phyloP scores from a whole-genome alignment of 495 filamentous ascomycete genomes.

The Astrothelium subdiscretum region DNA sequence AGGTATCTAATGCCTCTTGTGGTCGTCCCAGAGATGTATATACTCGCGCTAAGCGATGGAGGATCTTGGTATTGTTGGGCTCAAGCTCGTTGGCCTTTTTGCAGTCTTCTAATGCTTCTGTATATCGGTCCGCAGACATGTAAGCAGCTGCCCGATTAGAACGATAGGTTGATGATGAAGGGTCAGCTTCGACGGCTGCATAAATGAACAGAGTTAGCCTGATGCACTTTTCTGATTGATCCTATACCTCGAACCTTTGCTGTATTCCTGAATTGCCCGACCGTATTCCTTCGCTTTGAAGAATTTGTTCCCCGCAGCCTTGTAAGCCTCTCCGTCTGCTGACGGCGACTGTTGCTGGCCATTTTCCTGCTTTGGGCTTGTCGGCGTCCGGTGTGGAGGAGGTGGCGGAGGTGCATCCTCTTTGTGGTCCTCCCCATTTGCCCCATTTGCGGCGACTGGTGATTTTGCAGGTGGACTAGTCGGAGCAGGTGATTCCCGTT shows the following conservation, averaged over 20 bases:
- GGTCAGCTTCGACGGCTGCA: conserved; percentile 71
- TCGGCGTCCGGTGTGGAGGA: conserved; percentile 62
- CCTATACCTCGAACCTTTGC: conserved; percentile 66
- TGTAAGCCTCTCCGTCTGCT: conserved; percentile 73
- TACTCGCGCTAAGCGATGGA: conserved; percentile 79
- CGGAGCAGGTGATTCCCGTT: conserved; percentile 12
- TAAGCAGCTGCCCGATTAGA: conserved; percentile 91
- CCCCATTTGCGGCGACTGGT: conserved; percentile 30
- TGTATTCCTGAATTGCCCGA: conserved; percentile 82
- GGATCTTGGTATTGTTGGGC: conserved; percentile 69
- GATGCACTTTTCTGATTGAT: neutral
- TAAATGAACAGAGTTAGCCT: conserved; percentile 5
- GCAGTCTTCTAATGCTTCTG: conserved; percentile 75
- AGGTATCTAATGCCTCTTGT: conserved; percentile 73
- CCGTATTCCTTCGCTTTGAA: conserved; percentile 86
- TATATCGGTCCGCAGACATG: conserved; percentile 68
- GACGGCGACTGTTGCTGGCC: conserved; percentile 29
- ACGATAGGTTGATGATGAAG: conserved; percentile 73
- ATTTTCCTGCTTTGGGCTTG: conserved; percentile 35
- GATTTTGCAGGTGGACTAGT: conserved; percentile 19
- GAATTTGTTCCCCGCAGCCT: conserved; percentile 86
- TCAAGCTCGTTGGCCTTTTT: conserved; percentile 69
- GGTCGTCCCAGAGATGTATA: conserved; percentile 77
- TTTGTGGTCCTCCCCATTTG: conserved; percentile 39
- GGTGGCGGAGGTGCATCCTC: conserved; percentile 54